Percentiles rank a stretch among this genome's conserved stretches.
Conservation (phyloP, 352 stramenopile species). For the Phytophthora hibernalis region DNA sequence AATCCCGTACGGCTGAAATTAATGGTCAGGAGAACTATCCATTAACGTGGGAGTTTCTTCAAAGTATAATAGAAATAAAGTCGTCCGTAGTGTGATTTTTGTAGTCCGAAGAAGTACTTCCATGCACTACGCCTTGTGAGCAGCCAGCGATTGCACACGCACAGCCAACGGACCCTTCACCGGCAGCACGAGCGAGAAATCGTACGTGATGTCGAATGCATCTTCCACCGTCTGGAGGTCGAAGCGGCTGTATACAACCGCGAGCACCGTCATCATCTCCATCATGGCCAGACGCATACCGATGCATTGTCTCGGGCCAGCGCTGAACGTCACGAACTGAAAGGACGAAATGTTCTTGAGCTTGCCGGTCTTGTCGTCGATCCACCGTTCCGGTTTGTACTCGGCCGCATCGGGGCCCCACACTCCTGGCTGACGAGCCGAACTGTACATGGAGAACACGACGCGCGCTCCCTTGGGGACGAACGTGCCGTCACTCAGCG, state of each 20-base stretch:
- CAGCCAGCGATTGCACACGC: conserved; percentile 17
- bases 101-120: too few species aligned
- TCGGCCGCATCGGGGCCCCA: conserved; percentile 53
- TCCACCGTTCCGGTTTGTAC: conserved; percentile 52
- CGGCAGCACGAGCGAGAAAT: conserved; percentile 42
- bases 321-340: conserved; percentile 46
- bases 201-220: conserved; percentile 41
- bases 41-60: too few species aligned
- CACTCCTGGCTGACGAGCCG: conserved; percentile 31
- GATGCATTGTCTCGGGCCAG: conserved; percentile 44
- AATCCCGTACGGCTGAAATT: too few species aligned
- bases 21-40: too few species aligned
- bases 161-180: conserved; percentile 42
- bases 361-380: conserved; percentile 35
- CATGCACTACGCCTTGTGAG: conserved; percentile 15
- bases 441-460: conserved; percentile 35
- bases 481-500: conserved; percentile 56
- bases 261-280: conserved; percentile 49
- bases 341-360: conserved; percentile 34
- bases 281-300: conserved; percentile 44
- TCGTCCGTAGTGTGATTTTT: too few species aligned
- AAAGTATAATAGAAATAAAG: too few species aligned
- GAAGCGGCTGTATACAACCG: conserved; percentile 59
- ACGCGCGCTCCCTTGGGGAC: conserved; percentile 34
- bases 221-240: conserved; percentile 27